Conservation (phyloP, 164 flowering plant genomes). For the Magnolia kwangsiensis region DNA sequence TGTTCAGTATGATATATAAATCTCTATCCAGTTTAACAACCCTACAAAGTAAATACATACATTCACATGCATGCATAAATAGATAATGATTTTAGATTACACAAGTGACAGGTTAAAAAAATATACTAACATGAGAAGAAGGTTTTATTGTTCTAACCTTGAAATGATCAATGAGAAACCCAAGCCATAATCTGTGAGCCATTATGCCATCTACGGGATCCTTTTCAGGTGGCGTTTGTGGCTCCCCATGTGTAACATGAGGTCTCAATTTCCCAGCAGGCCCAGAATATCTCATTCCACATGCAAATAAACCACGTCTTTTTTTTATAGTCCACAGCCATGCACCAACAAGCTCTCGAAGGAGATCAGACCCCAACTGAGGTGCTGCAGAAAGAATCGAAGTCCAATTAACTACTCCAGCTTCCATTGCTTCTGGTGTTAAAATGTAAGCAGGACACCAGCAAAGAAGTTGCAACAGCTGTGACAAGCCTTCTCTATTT, state of each 20-base stretch:
- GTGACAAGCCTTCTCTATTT: slow-evolving; percentile 76
- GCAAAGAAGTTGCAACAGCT: slow-evolving; percentile 91
- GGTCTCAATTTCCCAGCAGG: slow-evolving; percentile 91
- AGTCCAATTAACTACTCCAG: slow-evolving; percentile 94
- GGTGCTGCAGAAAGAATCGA: slow-evolving; percentile 99
- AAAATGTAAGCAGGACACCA: slow-evolving; percentile 99
- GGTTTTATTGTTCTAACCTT: slow-evolving; percentile 50
- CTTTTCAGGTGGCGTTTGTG: slow-evolving; percentile 55
- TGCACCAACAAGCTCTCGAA: slow-evolving; percentile 97
- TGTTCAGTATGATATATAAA: no score
- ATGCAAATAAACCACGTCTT: slow-evolving; percentile 88
- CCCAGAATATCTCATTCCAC: slow-evolving; percentile 63
- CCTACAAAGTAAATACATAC: no score
- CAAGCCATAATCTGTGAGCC: slow-evolving; percentile 95
- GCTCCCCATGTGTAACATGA: slow-evolving; percentile 89
- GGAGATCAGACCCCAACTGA: slow-evolving; percentile 76
- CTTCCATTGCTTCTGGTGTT: slow-evolving; percentile 88
- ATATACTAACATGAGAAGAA: background rate
- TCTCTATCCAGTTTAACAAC: no score
- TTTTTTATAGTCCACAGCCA: slow-evolving; percentile 99
- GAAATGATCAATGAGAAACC: slow-evolving; percentile 92
- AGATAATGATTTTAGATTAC: background rate
- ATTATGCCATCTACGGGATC: slow-evolving; percentile 91
- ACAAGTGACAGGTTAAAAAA: background rate
- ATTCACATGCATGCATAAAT: no score